Percentiles rank a stretch among this genome's conserved stretches.
Evolutionary conservation across 2,329 filamentous ascomycete species (phyloP).

Genomic region (Fusarium tanahbumbuense): DNA sequence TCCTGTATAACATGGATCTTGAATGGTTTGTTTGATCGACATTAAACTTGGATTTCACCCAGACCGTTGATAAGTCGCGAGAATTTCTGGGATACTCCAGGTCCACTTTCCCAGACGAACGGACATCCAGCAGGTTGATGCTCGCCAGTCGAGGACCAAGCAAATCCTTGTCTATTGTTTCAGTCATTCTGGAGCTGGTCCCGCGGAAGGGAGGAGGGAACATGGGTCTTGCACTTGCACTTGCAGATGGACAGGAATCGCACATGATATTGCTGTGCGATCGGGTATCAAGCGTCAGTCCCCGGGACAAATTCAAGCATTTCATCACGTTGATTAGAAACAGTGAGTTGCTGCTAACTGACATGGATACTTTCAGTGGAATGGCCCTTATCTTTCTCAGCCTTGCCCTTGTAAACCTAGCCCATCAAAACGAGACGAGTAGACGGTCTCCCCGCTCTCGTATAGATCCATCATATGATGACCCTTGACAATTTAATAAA

Average conservation of each 20-base stretch:
- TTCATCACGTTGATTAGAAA: neutral
- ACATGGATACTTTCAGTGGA: slow-evolving; percentile 1
- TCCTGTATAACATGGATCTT: neutral
- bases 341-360: neutral
- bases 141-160: slow-evolving; percentile 3
- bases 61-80: slow-evolving; percentile 20
- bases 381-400: slow-evolving; percentile 23
- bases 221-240: slow-evolving; percentile 20
- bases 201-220: slow-evolving; percentile 27
- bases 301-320: neutral
- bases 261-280: slow-evolving; percentile 6
- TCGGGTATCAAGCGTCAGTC: slow-evolving; percentile 5
- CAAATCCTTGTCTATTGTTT: slow-evolving; percentile 32
- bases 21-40: slow-evolving; percentile 32
- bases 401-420: slow-evolving; percentile 14
- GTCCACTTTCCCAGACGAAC: slow-evolving; percentile 23
- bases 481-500: slow-evolving; percentile 36
- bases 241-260: neutral
- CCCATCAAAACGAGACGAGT: slow-evolving; percentile 5
- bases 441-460: slow-evolving; percentile 18
- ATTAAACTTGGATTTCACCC: slow-evolving; percentile 2
- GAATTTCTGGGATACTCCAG: slow-evolving; percentile 18
- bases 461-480: slow-evolving; percentile 35
- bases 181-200: slow-evolving; percentile 30
- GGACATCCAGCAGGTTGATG: neutral